phyloP scores from a whole-genome alignment of 139 green algal genomes.

The Picochlorum sp. region DNA sequence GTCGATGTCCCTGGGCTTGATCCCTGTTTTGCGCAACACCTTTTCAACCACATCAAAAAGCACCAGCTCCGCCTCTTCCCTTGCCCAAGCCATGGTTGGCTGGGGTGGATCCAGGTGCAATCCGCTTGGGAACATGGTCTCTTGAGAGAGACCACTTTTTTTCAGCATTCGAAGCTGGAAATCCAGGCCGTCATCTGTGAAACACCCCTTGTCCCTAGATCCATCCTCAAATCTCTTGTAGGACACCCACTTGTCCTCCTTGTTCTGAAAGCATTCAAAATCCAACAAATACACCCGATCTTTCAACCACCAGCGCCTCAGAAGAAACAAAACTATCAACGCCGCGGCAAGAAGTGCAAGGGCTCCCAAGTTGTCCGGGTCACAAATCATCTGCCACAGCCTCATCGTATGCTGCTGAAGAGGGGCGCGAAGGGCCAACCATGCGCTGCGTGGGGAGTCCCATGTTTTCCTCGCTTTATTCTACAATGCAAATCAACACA shows the following conservation, averaged over 20 bases:
- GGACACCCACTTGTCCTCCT: slow-evolving; percentile 25
- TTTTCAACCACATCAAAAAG: slow-evolving; percentile 52
- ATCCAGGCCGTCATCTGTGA: slow-evolving; percentile 49
- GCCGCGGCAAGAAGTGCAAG: slow-evolving; percentile 2
- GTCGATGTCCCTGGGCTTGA: slow-evolving; percentile 60
- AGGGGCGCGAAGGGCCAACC: neutral
- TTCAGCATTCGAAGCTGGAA: slow-evolving; percentile 63
- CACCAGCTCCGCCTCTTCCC: slow-evolving; percentile 61
- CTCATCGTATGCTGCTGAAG: neutral
- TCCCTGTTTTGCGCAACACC: slow-evolving; percentile 31
- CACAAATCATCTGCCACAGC: no score
- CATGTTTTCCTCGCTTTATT: no score
- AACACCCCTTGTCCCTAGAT: slow-evolving; percentile 21
- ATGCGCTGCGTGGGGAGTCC: no score
- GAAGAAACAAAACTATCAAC: neutral
- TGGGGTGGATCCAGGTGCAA: slow-evolving; percentile 30
- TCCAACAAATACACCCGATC: slow-evolving; percentile 64
- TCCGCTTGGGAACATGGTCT: slow-evolving; percentile 62
- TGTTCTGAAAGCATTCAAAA: slow-evolving; percentile 54
- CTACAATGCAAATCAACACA: no score
- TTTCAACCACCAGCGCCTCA: slow-evolving; percentile 5
- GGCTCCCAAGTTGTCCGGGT: neutral
- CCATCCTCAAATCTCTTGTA: slow-evolving; percentile 33
- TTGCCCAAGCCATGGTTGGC: slow-evolving; percentile 43
- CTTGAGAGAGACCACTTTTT: slow-evolving; percentile 48